Evolutionary conservation across 768 basidiomycete species (phyloP), one percentile per base, ranked within the genome.

Genomic region (Exidia glandulosa): DNA sequence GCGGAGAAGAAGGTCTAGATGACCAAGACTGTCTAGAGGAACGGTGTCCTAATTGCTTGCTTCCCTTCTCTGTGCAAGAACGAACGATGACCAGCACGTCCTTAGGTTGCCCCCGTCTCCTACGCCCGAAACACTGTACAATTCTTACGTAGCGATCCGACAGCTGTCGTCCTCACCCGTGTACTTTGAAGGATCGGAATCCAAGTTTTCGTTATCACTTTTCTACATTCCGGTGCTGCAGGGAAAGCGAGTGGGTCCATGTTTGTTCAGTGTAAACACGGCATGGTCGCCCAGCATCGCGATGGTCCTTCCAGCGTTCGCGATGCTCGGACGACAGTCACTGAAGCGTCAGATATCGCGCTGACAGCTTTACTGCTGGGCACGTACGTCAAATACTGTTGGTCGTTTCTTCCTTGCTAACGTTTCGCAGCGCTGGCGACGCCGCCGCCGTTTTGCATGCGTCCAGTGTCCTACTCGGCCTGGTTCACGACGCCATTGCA

Each of bases 1-100:
- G 86, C 90, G 45, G 79, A 80, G 62, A 73, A 75, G 63, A 81
- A 80, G 72, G 55, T 37, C 36, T n/a, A n/a, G n/a, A n/a, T n/a
- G n/a, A n/a, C n/a, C n/a, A n/a, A n/a, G n/a, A n/a, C n/a, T n/a
- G n/a, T n/a, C n/a, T n/a, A n/a, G n/a, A n/a, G n/a, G n/a, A n/a
- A n/a, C n/a, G n/a, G n/a, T n/a, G n/a, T n/a, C 41, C 10, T 45
- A 23, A 45, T 45, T 45, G 23, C 23, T 14, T 19, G 6, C 41
- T 23, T 45, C 19, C 41, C 19, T 19, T 45, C 1, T 45, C 41
- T 45, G 41, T 45, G 41, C 41, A 45, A 45, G 41, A 14, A 45
- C 41, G 41, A 45, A 45, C 41, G 41, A 19, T 45, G 16, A 45
- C 41, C 23, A 23, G 19, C 7, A 0, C 41, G 41, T 45, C 41